Base-by-base conservation (phyloP, 2,329 filamentous ascomycete species). In the Monosporascus cannonballus region DNA sequence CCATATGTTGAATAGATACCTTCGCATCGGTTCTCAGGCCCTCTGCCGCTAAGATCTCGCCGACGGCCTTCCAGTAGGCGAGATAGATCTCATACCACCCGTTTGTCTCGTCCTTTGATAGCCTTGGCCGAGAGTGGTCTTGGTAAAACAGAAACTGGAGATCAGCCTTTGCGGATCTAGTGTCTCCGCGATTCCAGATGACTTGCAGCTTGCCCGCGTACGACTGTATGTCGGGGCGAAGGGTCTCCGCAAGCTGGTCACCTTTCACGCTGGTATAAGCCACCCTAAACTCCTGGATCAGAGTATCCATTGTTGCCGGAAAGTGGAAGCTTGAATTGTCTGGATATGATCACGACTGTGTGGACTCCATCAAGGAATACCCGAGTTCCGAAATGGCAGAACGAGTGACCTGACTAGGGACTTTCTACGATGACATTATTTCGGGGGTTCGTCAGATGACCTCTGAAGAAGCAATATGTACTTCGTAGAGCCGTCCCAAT, bases 51-150 rank as follows among this genome's bases (percentile, higher is more conserved):
- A 94, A 71, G 27, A 96, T 80, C 61, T 89, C 85, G 34, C 84
- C 85, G 39, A 88, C 73, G 24, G 89, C 89, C 62, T 87, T 90
- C 90, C 92, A 96, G 66, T 92, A 96, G 20, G 83, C 77, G 37
- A 80, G 75, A 66, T 92, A 96, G 30, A 97, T 84, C 39, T 96
- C 92, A 0, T 86, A 77, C 94, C 94, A 99, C n/a, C 85, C 86
- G 53, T 79, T 81, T 24, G 83, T 75, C 72, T 96, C 90, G 41
- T 85, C 79, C 41, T 82, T 78, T n/a, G 77, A 73, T 24, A 90
- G 68, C 50, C 75, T 78, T 30, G 74, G 70, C 30, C 76, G 74
- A 53, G 75, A 72, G 51, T 77, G 78, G 60, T 78, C 83, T 59
- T 86, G 83, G 53, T 76, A 74, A 54, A 93, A 81, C 53, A 94